Evolutionary conservation across 768 basidiomycete genomes (phyloP).

Genomic region (Sporobolomyces pararoseus): DNA sequence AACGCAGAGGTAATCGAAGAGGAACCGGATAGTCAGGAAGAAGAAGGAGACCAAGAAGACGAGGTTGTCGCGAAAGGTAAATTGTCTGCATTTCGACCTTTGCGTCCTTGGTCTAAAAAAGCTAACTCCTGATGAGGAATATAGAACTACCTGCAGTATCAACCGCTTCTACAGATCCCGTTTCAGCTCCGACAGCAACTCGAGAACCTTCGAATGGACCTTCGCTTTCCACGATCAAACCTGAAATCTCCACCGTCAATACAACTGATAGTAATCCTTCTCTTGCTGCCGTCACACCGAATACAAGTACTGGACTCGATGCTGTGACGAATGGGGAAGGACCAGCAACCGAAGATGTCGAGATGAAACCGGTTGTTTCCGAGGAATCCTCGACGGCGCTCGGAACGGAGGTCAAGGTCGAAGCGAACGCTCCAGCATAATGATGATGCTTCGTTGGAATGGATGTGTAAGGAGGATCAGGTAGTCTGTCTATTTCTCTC

Average conservation of each 20-base stretch:
- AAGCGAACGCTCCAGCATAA: no score
- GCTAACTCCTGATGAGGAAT: no score
- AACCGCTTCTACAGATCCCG: neutral
- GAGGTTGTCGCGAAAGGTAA: conserved; percentile 2
- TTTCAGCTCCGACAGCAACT: neutral
- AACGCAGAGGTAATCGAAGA: neutral
- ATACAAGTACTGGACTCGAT: no score
- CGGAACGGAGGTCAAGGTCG: no score
- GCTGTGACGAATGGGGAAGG: neutral
- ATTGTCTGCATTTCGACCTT: neutral
- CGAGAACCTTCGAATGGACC: neutral
- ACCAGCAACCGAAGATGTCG: neutral
- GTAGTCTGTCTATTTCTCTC: no score
- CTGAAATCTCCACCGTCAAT: no score
- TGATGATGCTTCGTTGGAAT: no score
- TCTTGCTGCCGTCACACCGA: neutral
- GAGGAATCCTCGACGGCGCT: neutral
- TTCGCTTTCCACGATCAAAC: no score
- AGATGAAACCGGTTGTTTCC: neutral
- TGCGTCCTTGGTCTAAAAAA: no score
- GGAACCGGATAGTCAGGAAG: conserved; percentile 7
- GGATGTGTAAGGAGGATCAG: no score
- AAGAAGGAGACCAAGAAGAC: neutral
- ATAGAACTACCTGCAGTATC: neutral
- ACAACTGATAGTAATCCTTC: no score